phyloP scores from a whole-genome alignment of 129 eudicot genomes.

The Lactuca sativa region DNA sequence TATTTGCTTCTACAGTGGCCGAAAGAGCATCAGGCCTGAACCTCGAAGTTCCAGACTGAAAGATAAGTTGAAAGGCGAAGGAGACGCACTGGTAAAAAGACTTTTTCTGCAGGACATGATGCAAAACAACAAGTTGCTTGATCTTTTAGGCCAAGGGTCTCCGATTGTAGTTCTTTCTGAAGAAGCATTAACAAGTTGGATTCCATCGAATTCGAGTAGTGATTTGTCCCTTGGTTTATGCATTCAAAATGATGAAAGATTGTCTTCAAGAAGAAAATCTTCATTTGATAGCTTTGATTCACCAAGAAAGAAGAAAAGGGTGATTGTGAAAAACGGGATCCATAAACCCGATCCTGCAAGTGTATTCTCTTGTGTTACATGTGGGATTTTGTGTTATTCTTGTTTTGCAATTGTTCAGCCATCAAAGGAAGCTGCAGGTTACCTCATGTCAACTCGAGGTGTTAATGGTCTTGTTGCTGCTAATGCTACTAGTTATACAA shows the following conservation, averaged over 20 bases:
- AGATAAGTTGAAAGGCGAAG: slow-evolving; percentile 75
- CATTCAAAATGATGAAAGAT: slow-evolving; percentile 17
- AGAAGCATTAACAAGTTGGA: slow-evolving; percentile 41
- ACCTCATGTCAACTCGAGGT: slow-evolving; percentile 56
- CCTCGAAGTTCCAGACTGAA: slow-evolving; percentile 85
- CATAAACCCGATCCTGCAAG: slow-evolving; percentile 41
- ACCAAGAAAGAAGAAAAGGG: not conserved
- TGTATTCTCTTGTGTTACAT: slow-evolving; percentile 86
- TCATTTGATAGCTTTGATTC: not conserved
- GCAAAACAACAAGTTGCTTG: slow-evolving; percentile 63
- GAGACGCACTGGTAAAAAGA: slow-evolving; percentile 71
- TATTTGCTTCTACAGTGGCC: slow-evolving; percentile 47
- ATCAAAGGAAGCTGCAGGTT: slow-evolving; percentile 61
- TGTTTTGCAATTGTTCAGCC: slow-evolving; percentile 92
- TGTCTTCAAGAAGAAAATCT: not conserved
- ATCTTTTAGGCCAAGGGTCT: slow-evolving; percentile 73
- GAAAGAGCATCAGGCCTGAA: slow-evolving; percentile 47
- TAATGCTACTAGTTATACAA: slow-evolving; percentile 35
- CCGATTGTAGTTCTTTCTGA: slow-evolving; percentile 67
- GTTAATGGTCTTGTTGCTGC: slow-evolving; percentile 43
- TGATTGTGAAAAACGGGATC: slow-evolving; percentile 35
- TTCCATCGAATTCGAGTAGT: slow-evolving; percentile 1
- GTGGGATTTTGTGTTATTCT: slow-evolving; percentile 88
- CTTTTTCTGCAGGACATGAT: slow-evolving; percentile 69
- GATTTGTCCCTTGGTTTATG: too few relatives aligned